Percentiles rank a stretch among this genome's conserved stretches.
These are phyloP conservation scores for Tulasnella sp. DNA, from an alignment of 768 basidiomycete species.

Conservation along the genomic window DNA sequence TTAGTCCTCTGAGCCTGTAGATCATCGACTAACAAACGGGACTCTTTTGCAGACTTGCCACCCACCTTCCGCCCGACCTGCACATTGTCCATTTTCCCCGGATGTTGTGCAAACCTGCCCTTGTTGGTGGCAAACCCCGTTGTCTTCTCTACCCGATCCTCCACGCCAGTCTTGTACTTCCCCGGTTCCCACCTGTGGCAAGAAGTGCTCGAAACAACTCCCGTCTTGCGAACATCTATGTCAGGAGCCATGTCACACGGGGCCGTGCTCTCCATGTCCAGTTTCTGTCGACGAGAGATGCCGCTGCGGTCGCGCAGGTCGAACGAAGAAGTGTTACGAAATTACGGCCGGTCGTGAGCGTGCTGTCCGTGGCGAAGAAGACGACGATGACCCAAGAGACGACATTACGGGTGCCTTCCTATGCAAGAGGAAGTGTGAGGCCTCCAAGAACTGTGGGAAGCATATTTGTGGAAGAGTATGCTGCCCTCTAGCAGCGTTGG, in stretches of 20 bases:
- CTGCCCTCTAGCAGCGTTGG: constrained; percentile 74
- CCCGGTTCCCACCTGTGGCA: constrained; percentile 57
- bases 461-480: constrained; percentile 82
- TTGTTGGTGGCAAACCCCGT: constrained; percentile 56
- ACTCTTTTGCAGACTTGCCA: constrained; percentile 49
- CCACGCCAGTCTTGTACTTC: constrained; percentile 39
- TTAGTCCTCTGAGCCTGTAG: neutral
- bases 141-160: constrained; percentile 43
- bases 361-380: neutral
- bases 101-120: constrained; percentile 62
- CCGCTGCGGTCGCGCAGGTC: constrained; percentile 55
- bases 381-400: constrained; percentile 26
- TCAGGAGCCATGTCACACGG: constrained; percentile 59
- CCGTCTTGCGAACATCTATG: constrained; percentile 70
- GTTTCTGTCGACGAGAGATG: constrained; percentile 68
- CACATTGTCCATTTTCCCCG: constrained; percentile 69
- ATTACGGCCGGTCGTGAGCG: neutral
- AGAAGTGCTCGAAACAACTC: constrained; percentile 57
- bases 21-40: constrained; percentile 21
- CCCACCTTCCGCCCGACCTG: constrained; percentile 50
- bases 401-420: constrained; percentile 44
- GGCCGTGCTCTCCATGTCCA: constrained; percentile 71
- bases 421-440: constrained; percentile 73
- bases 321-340: constrained; percentile 21
- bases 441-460: constrained; percentile 71